Percentiles rank a stretch among this genome's conserved stretches.
phyloP scores from a whole-genome alignment of 106 monocot species.

The Allium cepa region DNA sequence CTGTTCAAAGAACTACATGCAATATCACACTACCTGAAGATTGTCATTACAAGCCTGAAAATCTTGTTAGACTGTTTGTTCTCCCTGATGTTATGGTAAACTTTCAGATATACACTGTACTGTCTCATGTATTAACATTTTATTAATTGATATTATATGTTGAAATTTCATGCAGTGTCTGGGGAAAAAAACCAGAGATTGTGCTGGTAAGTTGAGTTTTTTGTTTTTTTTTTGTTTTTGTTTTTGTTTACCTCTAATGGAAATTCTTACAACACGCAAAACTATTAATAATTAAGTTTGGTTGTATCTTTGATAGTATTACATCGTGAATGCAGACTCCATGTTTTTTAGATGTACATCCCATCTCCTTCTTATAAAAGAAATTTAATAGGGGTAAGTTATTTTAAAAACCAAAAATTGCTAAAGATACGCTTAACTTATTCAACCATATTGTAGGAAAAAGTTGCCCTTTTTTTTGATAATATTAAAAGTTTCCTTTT shows the following conservation, averaged over 20 bases:
- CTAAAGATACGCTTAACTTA: too few relatives aligned
- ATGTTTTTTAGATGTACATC: not conserved
- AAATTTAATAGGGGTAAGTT: too few relatives aligned
- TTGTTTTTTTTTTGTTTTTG: not conserved
- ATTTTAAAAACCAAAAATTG: too few relatives aligned
- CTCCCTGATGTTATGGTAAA: conserved; percentile 76
- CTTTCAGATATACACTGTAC: not conserved
- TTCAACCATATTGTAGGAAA: too few relatives aligned
- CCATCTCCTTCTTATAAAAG: too few relatives aligned
- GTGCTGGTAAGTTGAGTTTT: conserved; percentile 27
- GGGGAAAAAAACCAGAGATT: conserved; percentile 48
- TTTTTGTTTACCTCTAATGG: not conserved
- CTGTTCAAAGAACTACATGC: conserved; percentile 35
- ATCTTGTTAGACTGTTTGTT: conserved; percentile 76
- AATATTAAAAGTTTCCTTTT: too few relatives aligned
- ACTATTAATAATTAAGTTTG: not conserved
- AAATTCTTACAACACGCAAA: not conserved
- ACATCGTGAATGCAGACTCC: not conserved
- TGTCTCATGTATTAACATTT: not conserved
- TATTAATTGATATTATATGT: not conserved
- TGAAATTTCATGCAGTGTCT: conserved; percentile 49
- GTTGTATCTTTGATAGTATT: not conserved
- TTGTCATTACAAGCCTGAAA: conserved; percentile 81
- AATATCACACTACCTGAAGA: conserved; percentile 90
- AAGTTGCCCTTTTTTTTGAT: too few relatives aligned